Evolutionary conservation across 2,329 filamentous ascomycete genomes (phyloP), one percentile per base, ranked within the genome.

Genomic region (Zymoseptoria crescenta): DNA sequence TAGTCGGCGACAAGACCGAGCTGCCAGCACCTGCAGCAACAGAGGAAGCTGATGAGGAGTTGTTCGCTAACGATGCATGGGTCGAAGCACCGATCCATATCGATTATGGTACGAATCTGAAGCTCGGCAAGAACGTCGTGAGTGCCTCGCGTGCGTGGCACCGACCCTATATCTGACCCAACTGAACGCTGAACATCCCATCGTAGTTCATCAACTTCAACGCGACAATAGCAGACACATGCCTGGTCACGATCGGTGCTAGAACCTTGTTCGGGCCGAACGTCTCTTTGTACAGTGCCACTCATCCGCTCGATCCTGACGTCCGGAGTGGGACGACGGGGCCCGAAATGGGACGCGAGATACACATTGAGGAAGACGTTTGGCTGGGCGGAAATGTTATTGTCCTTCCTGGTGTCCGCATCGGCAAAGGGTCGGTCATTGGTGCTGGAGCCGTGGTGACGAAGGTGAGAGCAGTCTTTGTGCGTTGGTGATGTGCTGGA

Each of bases 361-460:
- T 96, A 62, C 81, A 78, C 13, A 84, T 96, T 56, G 89, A 87
- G 0, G 86, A 91, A 64, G 91, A 96, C 75, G 89, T 88, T 74
- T 91, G 89, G 89, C 74, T 93, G 29, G 88, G 86, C 1, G 88
- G 88, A 0, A 87, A 86, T 68, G 85, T 84, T 4, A 83, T 79
- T 21, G 82, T 96, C 19, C 76, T 92, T 50, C 85, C 89, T 0
- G 91, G 91, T 0, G 85, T 96, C 24, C 92, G 82, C 0, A 87
- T 96, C 64, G 91, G 91, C 0, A 79, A 81, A 57, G 90, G 91
- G 0, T 80, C 78, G 4, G 88, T 86, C 0, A 80, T 96, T 61
- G 91, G 89, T 0, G 91, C 91, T 1, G 89, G 87, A 1, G 90
- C 87, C 70, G 88, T 95, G 3, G 90, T 96, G 24, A 94, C 89